Percentiles rank a stretch among this genome's conserved stretches.
phyloP scores from a whole-genome alignment of 2,329 filamentous ascomycete species.

The Apiospora marii region DNA sequence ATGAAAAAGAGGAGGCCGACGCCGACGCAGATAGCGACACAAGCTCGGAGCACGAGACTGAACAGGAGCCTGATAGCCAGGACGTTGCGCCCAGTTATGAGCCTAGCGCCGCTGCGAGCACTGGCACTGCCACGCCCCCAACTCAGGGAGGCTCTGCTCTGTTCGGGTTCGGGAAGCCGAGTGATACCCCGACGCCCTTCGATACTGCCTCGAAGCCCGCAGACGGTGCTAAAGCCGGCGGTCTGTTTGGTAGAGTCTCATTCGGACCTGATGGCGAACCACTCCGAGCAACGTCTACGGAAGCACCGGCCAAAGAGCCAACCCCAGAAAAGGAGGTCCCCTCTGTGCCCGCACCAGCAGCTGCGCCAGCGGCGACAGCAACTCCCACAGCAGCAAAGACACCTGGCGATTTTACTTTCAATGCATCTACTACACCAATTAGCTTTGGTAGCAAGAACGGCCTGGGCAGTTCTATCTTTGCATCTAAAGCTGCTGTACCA shows the following conservation, averaged over 20 bases:
- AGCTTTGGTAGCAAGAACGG: slow-evolving; percentile 33
- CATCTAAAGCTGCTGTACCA: slow-evolving; percentile 43
- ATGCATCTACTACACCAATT: slow-evolving; percentile 42
- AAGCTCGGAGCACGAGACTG: slow-evolving; percentile 55
- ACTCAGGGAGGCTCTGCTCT: slow-evolving; percentile 44
- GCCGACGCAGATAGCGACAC: slow-evolving; percentile 51
- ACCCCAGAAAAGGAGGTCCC: slow-evolving; percentile 29
- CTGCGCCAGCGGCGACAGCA: slow-evolving; percentile 30
- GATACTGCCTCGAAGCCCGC: slow-evolving; percentile 32
- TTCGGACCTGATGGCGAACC: slow-evolving; percentile 43
- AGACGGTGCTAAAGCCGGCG: slow-evolving; percentile 37
- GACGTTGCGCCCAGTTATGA: slow-evolving; percentile 53
- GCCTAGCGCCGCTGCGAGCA: slow-evolving; percentile 51
- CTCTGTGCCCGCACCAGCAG: slow-evolving; percentile 28
- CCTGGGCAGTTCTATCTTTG: slow-evolving; percentile 35
- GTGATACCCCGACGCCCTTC: slow-evolving; percentile 33
- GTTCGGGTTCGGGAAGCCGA: slow-evolving; percentile 43
- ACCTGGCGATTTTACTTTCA: slow-evolving; percentile 43
- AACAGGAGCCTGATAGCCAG: slow-evolving; percentile 52
- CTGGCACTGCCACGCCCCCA: slow-evolving; percentile 49
- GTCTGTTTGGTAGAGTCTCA: slow-evolving; percentile 43
- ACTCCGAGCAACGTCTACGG: slow-evolving; percentile 37
- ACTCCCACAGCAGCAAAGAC: slow-evolving; percentile 38
- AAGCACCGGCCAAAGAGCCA: slow-evolving; percentile 31
- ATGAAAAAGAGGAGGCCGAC: slow-evolving; percentile 52